Base-by-base conservation (phyloP, 2,329 filamentous ascomycete genomes). In the Colletotrichum sp. region DNA sequence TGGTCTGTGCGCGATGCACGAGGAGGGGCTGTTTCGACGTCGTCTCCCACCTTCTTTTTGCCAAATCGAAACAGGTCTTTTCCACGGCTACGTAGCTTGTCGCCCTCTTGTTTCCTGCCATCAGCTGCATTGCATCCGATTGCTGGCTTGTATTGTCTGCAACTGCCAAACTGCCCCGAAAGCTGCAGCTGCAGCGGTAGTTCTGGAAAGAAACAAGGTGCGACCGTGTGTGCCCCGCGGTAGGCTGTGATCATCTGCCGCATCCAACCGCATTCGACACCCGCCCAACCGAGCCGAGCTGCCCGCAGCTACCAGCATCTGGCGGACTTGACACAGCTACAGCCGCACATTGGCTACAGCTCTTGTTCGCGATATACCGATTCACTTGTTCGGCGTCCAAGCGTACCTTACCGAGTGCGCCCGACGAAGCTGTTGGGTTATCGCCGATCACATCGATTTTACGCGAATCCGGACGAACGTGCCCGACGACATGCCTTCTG, bases 401-500 rank as follows among this genome's bases (percentile, higher is more conserved):
- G 55, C 67, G 34, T 52, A 26, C 26, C n/a, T 57, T 18, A 21
- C 44, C 44, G 44, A 52, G 36, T 18, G 12, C 64, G 34, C 64
- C 30, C 64, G 64, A 10, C 28, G 28, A 67, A n/a, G 28, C 15
- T 36, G 30, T 62, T 21, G 44, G 44, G n/a, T 52, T 49, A 49
- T 69, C 67, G 67, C 67, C 67, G 69, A 28, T 26, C 62, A 63
- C 26, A 5, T 36, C 30, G 28, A 52, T 62, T 10, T 28, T 18
- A 26, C 24, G 39, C 52, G 21, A 39, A 34, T 16, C 28, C 59
- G 28, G 59, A 63, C 10, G 18, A 63, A 36, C 8, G 28, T 63
- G 59, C 28, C 59, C 44, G 32, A 65, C 75, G 81, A 66, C 49
- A 86, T 85, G 84, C 83, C 84, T 26, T 85, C 84, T 15, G 81